A percentile compares a stretch with the other conserved stretches of the same genome.
These are phyloP conservation scores for Didymella segeticola DNA, from an alignment of 2,329 filamentous ascomycete genomes.

Conservation along the genomic window DNA sequence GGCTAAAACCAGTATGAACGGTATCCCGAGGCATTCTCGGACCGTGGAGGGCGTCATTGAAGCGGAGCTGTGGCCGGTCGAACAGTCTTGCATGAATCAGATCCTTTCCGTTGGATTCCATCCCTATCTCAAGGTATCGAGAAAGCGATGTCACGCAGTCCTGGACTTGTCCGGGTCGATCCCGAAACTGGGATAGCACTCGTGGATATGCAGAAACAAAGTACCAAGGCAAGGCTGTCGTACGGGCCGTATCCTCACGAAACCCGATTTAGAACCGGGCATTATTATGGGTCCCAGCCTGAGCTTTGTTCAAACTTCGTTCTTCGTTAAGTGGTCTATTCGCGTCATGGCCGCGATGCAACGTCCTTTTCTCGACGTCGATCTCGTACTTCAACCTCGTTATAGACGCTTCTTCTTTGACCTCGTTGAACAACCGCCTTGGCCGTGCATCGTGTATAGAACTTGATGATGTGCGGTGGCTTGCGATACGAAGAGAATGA, in stretches of 20 bases:
- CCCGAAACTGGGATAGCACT: not conserved
- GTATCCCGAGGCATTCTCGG: constrained; percentile 10
- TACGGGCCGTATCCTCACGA: not conserved
- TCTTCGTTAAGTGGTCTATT: no score
- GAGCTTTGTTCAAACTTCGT: not conserved
- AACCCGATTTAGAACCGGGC: not conserved
- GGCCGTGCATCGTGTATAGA: not conserved
- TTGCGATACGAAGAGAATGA: constrained; percentile 2
- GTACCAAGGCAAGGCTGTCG: not conserved
- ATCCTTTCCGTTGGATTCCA: no score
- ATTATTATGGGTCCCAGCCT: not conserved
- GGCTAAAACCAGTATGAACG: constrained; percentile 9
- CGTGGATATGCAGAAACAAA: not conserved
- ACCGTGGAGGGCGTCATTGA: constrained; percentile 17
- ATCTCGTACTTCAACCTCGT: not conserved
- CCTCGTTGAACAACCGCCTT: not conserved
- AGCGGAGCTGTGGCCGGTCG: not conserved
- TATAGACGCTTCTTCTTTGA: not conserved
- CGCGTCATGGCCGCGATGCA: not conserved
- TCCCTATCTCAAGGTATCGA: not conserved
- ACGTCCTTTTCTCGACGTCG: not conserved
- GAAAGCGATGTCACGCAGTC: not conserved
- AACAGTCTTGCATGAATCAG: not conserved
- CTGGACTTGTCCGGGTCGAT: not conserved
- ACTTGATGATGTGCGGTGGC: not conserved